These are phyloP conservation scores for Macrophomina phaseolina DNA, from an alignment of 2,329 filamentous ascomycete genomes.

Conservation along the genomic window DNA sequence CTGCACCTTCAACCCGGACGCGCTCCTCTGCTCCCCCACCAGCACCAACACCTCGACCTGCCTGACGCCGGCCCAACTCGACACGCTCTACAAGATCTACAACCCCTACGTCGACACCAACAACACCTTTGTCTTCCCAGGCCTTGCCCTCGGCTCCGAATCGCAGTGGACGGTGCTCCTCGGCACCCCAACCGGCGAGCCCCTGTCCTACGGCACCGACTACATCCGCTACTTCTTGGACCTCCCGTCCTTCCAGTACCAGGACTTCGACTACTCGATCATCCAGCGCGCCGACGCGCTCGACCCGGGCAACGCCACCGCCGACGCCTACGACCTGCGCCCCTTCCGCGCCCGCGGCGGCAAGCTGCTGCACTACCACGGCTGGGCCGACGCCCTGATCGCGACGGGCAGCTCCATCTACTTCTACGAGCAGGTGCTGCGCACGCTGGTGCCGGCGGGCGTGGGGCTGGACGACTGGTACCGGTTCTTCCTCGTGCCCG, in stretches of 20 bases:
- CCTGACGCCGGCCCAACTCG: constrained; percentile 19
- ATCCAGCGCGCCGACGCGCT: constrained; percentile 46
- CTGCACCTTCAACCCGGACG: constrained; percentile 23
- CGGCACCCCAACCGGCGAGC: constrained; percentile 33
- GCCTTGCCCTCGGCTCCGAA: constrained; percentile 47
- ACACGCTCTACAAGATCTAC: constrained; percentile 21
- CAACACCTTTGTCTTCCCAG: constrained; percentile 50
- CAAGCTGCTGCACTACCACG: constrained; percentile 51
- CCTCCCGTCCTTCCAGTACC: constrained; percentile 45
- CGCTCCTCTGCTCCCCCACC: constrained; percentile 15
- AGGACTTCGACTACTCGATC: constrained; percentile 47
- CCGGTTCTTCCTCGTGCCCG: constrained; percentile 52
- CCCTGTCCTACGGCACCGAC: constrained; percentile 45
- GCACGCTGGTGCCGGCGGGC: constrained; percentile 41
- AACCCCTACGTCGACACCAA: constrained; percentile 49
- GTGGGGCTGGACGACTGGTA: constrained; percentile 48
- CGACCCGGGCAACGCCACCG: constrained; percentile 57
- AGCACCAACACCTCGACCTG: constrained; percentile 9
- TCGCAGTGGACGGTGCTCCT: constrained; percentile 36
- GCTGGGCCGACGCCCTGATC: constrained; percentile 55
- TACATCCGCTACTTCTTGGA: constrained; percentile 52
- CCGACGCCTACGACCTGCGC: constrained; percentile 55
- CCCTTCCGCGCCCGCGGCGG: constrained; percentile 51
- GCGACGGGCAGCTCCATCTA: constrained; percentile 58
- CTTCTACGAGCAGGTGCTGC: constrained; percentile 56